Percentiles rank a stretch among this genome's conserved stretches.
phyloP scores from a whole-genome alignment of 768 basidiomycete genomes.

The Guyanaporus albipodus region DNA sequence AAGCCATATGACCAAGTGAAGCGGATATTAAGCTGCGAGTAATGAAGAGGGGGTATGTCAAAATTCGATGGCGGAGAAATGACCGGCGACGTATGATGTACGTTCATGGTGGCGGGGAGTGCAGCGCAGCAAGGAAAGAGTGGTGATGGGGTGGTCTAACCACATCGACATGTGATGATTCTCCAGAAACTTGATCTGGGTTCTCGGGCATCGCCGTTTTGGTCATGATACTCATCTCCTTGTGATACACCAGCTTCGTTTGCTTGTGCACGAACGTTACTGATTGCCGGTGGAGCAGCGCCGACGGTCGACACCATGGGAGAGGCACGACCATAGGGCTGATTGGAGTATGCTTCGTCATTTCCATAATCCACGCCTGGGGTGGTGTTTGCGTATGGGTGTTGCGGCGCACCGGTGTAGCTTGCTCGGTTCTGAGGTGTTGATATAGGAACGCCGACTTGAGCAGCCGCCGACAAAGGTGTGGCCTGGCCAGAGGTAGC shows the following conservation, averaged over 20 bases:
- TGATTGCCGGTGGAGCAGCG: constrained; percentile 68
- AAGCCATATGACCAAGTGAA: constrained; percentile 33
- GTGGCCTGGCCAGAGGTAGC: constrained; percentile 54
- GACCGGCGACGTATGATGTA: constrained; percentile 32
- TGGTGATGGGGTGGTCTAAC: constrained; percentile 33
- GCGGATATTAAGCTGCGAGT: constrained; percentile 35
- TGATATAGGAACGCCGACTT: constrained; percentile 67
- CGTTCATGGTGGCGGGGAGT: constrained; percentile 26
- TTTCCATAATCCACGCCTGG: constrained; percentile 58
- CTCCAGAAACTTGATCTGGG: constrained; percentile 57
- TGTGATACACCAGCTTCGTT: constrained; percentile 67
- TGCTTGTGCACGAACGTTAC: constrained; percentile 64
- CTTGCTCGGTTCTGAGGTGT: constrained; percentile 47
- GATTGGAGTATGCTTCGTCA: constrained; percentile 58
- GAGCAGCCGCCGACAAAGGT: constrained; percentile 71
- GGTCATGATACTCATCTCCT: constrained; percentile 53
- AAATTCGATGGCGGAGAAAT: constrained; percentile 35
- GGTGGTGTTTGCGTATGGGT: constrained; percentile 67
- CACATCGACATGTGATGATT: constrained; percentile 79
- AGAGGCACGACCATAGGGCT: constrained; percentile 72
- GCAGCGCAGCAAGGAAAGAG: constrained; percentile 15
- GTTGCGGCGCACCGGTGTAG: constrained; percentile 41
- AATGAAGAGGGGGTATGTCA: constrained; percentile 35
- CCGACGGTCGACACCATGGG: constrained; percentile 75
- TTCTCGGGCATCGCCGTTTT: constrained; percentile 50